Evolutionary conservation across 768 basidiomycete genomes (phyloP).

Genomic region (Podaxis sp.): DNA sequence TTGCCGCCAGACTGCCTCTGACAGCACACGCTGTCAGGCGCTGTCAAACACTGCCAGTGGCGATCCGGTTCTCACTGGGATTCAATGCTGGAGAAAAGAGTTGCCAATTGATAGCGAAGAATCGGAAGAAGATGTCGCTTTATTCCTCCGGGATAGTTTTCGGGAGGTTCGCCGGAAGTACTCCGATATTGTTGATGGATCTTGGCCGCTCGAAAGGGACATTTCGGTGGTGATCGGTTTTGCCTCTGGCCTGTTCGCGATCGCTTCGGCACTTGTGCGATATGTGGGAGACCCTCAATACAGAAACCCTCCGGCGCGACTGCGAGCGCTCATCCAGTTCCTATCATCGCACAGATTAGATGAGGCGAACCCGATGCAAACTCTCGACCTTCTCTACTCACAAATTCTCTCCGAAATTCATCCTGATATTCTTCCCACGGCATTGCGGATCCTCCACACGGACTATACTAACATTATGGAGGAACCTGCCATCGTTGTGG

Average conservation of each 20-base stretch:
- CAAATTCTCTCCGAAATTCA: neutral
- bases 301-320: neutral
- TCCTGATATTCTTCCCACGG: neutral
- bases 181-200: neutral
- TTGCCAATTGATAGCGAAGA: neutral
- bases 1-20: neutral
- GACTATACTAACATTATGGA: neutral
- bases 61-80: too few species aligned
- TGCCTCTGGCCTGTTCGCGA: conserved; percentile 3
- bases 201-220: neutral
- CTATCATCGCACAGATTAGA: neutral
- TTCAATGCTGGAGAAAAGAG: neutral
- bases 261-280: neutral
- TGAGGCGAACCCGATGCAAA: neutral
- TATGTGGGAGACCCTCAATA: neutral
- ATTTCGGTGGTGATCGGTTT: neutral
- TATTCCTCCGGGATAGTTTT: neutral
- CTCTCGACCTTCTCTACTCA: neutral
- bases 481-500: neutral
- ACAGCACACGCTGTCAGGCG: too few species aligned
- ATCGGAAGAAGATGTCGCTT: neutral
- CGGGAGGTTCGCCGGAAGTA: neutral
- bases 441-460: neutral
- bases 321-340: neutral
- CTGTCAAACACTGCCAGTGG: too few species aligned